Evolutionary conservation across 176 grass and related monocot genomes (phyloP).

Genomic region (Pharus latifolius): DNA sequence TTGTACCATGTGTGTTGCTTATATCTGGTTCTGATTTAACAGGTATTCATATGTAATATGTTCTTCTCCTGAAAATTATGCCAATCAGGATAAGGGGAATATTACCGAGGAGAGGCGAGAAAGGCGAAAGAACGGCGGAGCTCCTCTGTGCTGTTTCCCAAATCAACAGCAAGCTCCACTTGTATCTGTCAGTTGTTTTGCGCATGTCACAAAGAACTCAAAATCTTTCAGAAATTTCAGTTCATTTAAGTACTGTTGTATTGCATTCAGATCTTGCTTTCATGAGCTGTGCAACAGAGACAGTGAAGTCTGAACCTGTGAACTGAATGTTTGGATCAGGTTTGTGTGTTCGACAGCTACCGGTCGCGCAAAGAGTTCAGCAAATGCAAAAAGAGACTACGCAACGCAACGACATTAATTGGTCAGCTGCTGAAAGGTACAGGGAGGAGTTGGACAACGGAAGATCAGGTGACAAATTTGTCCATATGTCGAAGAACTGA

Average conservation of each 20-base stretch:
- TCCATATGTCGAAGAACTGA: constrained; percentile 15
- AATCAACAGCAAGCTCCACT: neutral
- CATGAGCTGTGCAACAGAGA: neutral
- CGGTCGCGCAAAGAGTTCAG: neutral
- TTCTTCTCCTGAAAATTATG: neutral
- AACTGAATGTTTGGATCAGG: neutral
- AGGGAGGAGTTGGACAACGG: neutral
- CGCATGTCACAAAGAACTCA: neutral
- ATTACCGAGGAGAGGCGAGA: neutral
- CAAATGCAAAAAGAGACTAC: neutral
- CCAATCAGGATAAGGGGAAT: neutral
- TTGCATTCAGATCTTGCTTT: neutral
- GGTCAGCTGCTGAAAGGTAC: neutral
- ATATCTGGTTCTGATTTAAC: neutral
- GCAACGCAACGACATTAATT: neutral
- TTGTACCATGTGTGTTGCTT: neutral
- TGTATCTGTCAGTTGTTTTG: neutral
- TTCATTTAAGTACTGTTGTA: neutral
- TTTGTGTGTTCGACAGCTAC: neutral
- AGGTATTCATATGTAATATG: constrained; percentile 16
- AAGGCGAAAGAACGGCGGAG: constrained; percentile 12
- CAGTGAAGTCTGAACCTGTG: neutral
- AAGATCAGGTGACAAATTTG: neutral
- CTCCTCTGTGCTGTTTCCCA: neutral
- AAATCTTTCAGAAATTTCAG: too few relatives aligned